A percentile compares a stretch with the other conserved stretches of the same genome.
Evolutionary conservation across 257 asterid genomes (phyloP).

Genomic region (Solanum bulbocastanum): DNA sequence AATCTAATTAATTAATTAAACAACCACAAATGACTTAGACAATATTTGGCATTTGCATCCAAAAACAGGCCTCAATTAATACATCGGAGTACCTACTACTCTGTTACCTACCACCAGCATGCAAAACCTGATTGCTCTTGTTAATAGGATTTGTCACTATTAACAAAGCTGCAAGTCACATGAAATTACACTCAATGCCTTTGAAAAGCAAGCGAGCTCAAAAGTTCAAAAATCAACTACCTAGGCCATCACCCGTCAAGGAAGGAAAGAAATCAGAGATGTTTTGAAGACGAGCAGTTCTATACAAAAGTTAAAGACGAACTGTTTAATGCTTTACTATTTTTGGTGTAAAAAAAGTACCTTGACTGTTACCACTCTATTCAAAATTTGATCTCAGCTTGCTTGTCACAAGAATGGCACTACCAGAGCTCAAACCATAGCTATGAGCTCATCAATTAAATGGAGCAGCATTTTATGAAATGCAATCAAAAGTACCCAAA

Average conservation of each 20-base stretch:
- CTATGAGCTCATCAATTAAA: background rate
- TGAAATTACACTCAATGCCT: background rate
- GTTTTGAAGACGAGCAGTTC: background rate
- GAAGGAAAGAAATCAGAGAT: background rate
- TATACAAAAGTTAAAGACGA: background rate
- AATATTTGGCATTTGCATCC: background rate
- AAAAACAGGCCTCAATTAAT: background rate
- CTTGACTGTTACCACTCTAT: background rate
- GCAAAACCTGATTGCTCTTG: accelerated
- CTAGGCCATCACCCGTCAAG: background rate
- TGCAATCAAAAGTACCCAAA: background rate
- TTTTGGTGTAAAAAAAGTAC: background rate
- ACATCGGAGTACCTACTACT: background rate
- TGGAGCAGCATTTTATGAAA: background rate
- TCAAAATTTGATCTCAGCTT: background rate
- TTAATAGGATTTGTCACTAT: background rate
- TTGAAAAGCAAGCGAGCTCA: background rate
- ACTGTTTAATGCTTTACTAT: background rate
- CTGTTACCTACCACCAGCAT: background rate
- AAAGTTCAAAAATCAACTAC: background rate
- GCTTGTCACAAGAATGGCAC: background rate
- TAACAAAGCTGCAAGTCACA: background rate
- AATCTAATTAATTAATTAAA: background rate
- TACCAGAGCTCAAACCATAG: background rate
- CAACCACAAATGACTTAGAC: no score